Evolutionary conservation across 202 grass and related monocot genomes (phyloP).

Genomic region (Dendrocalamus latiflorus): DNA sequence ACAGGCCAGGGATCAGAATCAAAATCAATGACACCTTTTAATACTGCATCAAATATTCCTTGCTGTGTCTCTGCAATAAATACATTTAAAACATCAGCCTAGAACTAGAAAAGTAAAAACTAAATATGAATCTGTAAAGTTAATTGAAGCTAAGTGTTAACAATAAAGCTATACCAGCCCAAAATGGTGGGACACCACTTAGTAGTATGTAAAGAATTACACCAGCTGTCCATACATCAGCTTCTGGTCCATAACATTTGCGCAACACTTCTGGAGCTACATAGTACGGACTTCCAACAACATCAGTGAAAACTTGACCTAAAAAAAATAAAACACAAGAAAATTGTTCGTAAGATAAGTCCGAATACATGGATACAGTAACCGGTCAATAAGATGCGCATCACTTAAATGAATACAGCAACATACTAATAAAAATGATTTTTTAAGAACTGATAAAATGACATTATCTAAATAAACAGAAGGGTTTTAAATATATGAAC

Average conservation of each 20-base stretch:
- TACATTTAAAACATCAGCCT: constrained; percentile 25
- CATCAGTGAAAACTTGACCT: constrained; percentile 74
- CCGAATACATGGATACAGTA: neutral
- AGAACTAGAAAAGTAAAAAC: neutral
- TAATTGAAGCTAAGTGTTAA: too few relatives aligned
- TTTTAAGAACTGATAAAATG: neutral
- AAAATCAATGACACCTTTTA: constrained; percentile 64
- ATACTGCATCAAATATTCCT: constrained; percentile 61
- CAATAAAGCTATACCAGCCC: constrained; percentile 53
- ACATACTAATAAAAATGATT: neutral
- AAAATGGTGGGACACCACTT: constrained; percentile 90
- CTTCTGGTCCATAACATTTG: constrained; percentile 75
- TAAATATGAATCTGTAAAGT: neutral
- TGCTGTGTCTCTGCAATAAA: constrained; percentile 61
- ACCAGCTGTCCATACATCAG: constrained; percentile 96
- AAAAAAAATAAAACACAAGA: constrained; percentile 9
- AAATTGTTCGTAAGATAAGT: neutral
- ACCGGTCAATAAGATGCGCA: neutral
- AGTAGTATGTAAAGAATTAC: constrained; percentile 89
- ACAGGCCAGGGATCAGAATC: constrained; percentile 59
- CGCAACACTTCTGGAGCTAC: constrained; percentile 82
- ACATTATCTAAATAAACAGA: neutral
- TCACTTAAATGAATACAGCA: neutral
- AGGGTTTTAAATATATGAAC: neutral
- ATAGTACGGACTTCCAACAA: constrained; percentile 91